Evolutionary conservation across 768 basidiomycete species (phyloP).

Genomic region (Strobilomyces confusus): DNA sequence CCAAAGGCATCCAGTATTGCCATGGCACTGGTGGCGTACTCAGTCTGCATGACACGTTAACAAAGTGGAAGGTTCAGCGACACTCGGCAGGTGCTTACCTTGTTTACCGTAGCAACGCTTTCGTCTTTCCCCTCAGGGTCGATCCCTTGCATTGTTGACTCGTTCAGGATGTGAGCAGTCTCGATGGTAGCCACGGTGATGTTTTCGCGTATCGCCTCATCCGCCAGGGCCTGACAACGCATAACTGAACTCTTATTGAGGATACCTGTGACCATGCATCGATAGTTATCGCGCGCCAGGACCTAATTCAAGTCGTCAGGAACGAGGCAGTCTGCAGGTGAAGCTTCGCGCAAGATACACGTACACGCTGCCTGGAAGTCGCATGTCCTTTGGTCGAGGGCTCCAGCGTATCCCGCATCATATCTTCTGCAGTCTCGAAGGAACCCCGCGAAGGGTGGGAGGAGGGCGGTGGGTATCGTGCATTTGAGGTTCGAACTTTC

Average conservation of each 20-base stretch:
- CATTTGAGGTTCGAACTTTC: neutral
- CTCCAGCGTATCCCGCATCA: neutral
- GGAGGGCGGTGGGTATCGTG: neutral
- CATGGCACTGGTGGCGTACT: neutral
- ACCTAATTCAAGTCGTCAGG: neutral
- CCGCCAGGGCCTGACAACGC: too few species aligned
- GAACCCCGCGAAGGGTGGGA: neutral
- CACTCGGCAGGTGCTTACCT: neutral
- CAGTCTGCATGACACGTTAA: neutral
- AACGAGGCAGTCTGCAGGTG: neutral
- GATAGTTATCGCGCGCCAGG: neutral
- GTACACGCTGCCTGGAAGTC: neutral
- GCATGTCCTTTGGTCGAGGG: neutral
- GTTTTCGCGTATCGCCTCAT: neutral
- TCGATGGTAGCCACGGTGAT: neutral
- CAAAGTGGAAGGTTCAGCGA: neutral
- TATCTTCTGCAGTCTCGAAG: neutral
- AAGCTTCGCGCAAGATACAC: neutral
- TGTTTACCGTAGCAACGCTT: neutral
- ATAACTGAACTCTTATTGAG: neutral
- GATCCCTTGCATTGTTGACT: neutral
- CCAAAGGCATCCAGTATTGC: neutral
- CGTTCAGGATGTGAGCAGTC: neutral
- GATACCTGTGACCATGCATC: neutral
- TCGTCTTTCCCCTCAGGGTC: neutral